Conservation (phyloP, 2,329 filamentous ascomycete genomes). For the Coniochaeta sp. region DNA sequence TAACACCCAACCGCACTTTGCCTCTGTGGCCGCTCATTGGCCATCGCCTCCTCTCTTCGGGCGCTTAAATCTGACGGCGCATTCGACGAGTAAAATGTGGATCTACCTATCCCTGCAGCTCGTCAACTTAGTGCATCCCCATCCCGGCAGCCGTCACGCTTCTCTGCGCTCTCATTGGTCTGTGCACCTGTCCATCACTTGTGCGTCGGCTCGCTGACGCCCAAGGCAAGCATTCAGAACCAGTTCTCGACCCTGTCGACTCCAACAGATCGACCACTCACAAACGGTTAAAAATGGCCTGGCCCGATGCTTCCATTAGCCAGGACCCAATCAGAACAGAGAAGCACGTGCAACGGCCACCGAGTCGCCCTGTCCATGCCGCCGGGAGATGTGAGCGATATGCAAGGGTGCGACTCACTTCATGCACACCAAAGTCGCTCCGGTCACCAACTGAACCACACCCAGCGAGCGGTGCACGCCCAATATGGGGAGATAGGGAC, state of each 20-base stretch:
- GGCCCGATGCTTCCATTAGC: not conserved
- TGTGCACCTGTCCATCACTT: not conserved
- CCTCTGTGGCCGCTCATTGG: not conserved
- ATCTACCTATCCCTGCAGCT: not conserved
- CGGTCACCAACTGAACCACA: too few relatives aligned
- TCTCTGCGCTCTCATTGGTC: not conserved
- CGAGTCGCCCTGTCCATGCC: constrained; percentile 1
- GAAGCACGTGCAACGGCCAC: too few relatives aligned
- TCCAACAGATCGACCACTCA: constrained; percentile 1
- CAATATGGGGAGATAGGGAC: not conserved
- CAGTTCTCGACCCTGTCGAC: too few relatives aligned
- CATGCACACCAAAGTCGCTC: too few relatives aligned
- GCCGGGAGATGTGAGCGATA: not conserved
- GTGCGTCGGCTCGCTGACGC: not conserved
- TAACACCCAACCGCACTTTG: too few relatives aligned
- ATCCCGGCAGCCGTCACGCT: constrained; percentile 1
- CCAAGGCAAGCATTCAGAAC: not conserved
- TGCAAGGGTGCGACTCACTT: too few relatives aligned
- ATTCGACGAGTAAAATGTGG: not conserved
- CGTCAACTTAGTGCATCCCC: not conserved
- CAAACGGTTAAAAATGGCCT: not conserved
- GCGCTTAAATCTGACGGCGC: not conserved
- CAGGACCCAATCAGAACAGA: too few relatives aligned
- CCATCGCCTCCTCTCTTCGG: not conserved
- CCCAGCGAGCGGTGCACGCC: too few relatives aligned